Percentiles rank a stretch among this genome's conserved stretches.
Conservation (phyloP, 441 rosid species). For the Erodium trifolium region DNA sequence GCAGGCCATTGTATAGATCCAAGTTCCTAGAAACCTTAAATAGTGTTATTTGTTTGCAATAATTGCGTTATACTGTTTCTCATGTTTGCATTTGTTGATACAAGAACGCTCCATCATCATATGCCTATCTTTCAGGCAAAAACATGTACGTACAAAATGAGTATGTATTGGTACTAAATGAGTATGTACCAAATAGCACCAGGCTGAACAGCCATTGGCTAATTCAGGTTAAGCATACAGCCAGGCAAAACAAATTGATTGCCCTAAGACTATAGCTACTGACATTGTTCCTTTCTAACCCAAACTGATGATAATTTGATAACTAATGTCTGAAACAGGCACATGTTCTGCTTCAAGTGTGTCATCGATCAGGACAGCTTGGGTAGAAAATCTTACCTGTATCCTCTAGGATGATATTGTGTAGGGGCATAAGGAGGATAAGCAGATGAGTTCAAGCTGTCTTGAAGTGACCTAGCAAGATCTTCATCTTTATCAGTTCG, state of each 20-base stretch:
- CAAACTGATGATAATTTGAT: not conserved
- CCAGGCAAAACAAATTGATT: not conserved
- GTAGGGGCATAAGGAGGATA: slow-evolving; percentile 48
- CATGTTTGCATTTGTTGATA: not conserved
- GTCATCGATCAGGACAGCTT: not conserved
- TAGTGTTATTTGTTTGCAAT: not conserved
- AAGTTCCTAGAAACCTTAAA: not conserved
- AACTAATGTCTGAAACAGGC: not conserved
- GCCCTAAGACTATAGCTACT: not conserved
- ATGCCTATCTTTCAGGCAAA: not conserved
- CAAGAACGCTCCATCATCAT: not conserved
- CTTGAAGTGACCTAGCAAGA: slow-evolving; percentile 38
- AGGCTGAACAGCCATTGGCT: not conserved
- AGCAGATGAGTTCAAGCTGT: slow-evolving; percentile 32
- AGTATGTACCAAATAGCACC: not conserved
- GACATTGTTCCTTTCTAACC: not conserved
- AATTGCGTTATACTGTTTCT: not conserved
- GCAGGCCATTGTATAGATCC: not conserved
- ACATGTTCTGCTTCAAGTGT: not conserved
- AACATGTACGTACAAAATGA: not conserved
- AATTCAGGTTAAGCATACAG: not conserved
- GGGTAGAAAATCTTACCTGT: slow-evolving; percentile 32
- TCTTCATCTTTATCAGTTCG: slow-evolving; percentile 36
- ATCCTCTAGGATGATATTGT: slow-evolving; percentile 30
- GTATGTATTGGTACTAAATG: not conserved